These are phyloP conservation scores for Rhytidiadelphus loreus DNA, from an alignment of 225 moss, liverwort and hornwort genomes.

Conservation along the genomic window DNA sequence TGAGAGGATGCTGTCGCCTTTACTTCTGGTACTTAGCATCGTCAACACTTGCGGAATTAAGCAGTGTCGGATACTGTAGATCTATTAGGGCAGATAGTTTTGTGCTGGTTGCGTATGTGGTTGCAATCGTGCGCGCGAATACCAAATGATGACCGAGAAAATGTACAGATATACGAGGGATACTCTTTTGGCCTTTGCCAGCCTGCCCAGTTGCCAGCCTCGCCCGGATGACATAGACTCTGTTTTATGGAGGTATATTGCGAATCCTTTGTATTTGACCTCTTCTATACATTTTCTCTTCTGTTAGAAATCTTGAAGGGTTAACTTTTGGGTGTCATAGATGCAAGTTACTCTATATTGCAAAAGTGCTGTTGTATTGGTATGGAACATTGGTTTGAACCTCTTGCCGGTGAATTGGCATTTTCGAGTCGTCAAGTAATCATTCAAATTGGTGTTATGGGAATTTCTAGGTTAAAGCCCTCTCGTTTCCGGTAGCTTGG, in stretches of 20 bases:
- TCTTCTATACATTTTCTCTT: not conserved
- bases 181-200: slow-evolving; percentile 66
- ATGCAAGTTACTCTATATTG: not conserved
- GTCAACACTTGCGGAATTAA: slow-evolving; percentile 4
- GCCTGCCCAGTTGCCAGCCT: slow-evolving; percentile 68
- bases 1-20: not conserved
- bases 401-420: not conserved
- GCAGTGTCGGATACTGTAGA: slow-evolving; percentile 14
- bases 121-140: slow-evolving; percentile 3
- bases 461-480: not conserved
- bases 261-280: not conserved
- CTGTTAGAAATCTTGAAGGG: not conserved
- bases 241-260: slow-evolving; percentile 74
- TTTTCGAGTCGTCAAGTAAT: not conserved
- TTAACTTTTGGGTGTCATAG: not conserved
- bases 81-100: slow-evolving; percentile 14
- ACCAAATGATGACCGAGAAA: slow-evolving; percentile 23
- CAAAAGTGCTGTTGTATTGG: not conserved
- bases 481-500: not conserved
- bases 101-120: slow-evolving; percentile 16
- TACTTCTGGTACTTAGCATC: not conserved
- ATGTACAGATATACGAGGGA: slow-evolving; percentile 73
- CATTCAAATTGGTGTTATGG: not conserved
- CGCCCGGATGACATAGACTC: slow-evolving; percentile 84
- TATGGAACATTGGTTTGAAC: not conserved